Percentiles rank a stretch among this genome's conserved stretches.
phyloP scores from a whole-genome alignment of 176 grass and related monocot species.

The Aegilops sharonensis region DNA sequence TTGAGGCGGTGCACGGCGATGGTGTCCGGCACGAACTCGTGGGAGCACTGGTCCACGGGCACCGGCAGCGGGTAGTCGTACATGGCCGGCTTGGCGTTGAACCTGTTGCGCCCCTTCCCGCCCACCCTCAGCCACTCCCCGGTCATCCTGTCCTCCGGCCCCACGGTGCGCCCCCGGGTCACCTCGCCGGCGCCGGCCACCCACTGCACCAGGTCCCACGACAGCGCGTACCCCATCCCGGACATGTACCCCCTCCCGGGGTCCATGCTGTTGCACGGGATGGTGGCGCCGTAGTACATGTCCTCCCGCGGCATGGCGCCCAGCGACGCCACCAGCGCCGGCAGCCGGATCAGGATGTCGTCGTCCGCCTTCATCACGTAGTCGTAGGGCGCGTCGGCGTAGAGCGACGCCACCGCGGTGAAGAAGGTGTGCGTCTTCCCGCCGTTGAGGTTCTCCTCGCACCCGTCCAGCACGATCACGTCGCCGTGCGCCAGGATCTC shows the following conservation, averaged over 20 bases:
- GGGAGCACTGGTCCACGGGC: constrained; percentile 54
- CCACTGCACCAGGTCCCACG: constrained; percentile 81
- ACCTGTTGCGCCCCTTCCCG: constrained; percentile 54
- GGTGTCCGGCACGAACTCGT: constrained; percentile 51
- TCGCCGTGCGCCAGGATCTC: constrained; percentile 64
- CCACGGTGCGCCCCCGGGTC: constrained; percentile 19
- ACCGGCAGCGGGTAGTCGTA: constrained; percentile 65
- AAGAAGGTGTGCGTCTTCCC: constrained; percentile 78
- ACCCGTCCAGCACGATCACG: constrained; percentile 61
- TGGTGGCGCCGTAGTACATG: constrained; percentile 68
- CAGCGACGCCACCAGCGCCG: constrained; percentile 49
- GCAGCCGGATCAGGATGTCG: constrained; percentile 61
- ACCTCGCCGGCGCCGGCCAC: constrained; percentile 42
- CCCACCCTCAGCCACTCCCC: constrained; percentile 54
- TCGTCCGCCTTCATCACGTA: constrained; percentile 92
- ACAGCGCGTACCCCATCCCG: constrained; percentile 82
- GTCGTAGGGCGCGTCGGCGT: constrained; percentile 59
- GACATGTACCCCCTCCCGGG: constrained; percentile 60
- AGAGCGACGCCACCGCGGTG: constrained; percentile 28
- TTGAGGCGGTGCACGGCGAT: constrained; percentile 90
- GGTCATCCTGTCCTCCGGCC: constrained; percentile 76
- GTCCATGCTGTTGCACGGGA: constrained; percentile 59
- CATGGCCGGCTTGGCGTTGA: constrained; percentile 80
- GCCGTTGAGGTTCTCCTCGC: constrained; percentile 73
- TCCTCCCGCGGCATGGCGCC: constrained; percentile 53